Evolutionary conservation across 495 filamentous ascomycete species (phyloP).

Genomic region (Penicillium maclennaniae): DNA sequence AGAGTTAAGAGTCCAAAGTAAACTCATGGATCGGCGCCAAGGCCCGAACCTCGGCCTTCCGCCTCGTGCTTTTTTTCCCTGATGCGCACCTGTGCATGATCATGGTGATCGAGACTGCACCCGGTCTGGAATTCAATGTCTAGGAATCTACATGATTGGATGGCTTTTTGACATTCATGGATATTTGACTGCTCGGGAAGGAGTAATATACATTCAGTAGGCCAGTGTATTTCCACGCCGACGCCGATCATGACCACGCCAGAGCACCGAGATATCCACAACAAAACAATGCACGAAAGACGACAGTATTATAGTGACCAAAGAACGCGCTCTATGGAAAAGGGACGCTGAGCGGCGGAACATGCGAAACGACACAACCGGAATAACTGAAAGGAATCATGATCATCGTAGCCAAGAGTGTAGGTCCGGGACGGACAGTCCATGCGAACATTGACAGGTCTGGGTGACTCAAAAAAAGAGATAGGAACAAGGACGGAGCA

Average conservation of each 20-base stretch:
- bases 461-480: neutral
- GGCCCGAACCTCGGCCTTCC: conserved; percentile 18
- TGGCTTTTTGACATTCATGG: neutral
- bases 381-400: conserved; percentile 7
- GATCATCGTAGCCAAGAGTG: conserved; percentile 9
- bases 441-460: neutral
- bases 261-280: neutral
- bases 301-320: neutral
- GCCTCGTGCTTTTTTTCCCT: neutral
- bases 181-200: neutral
- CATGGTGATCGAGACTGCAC: neutral
- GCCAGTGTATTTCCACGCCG: neutral
- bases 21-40: conserved; percentile 15
- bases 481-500: neutral
- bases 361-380: neutral
- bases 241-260: neutral
- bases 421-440: neutral
- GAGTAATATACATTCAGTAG: conserved; percentile 9
- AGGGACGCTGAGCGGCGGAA: neutral
- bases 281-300: neutral
- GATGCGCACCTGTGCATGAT: neutral
- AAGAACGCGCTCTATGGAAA: conserved; percentile 11
- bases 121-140: neutral
- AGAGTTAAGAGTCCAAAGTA: neutral
- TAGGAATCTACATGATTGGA: neutral